A percentile compares a stretch with the other conserved stretches of the same genome.
Evolutionary conservation across 208 protist genomes (phyloP).

Genomic region (Wallacemonas sp.): DNA sequence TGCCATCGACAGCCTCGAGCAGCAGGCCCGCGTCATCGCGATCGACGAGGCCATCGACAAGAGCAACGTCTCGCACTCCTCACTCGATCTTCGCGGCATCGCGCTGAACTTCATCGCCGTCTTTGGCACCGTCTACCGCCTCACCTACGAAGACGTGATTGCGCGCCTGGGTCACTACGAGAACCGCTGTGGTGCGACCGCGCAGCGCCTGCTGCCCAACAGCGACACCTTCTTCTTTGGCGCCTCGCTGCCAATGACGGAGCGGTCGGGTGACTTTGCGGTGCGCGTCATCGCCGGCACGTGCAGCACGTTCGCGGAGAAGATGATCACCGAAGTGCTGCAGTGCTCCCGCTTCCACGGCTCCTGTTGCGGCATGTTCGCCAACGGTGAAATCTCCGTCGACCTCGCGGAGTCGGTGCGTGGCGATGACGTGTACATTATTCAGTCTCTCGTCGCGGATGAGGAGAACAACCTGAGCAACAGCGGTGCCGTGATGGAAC

Average conservation of each 20-base stretch:
- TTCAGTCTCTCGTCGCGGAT: constrained; percentile 87
- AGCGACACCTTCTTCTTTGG: constrained; percentile 82
- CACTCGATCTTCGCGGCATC: constrained; percentile 59
- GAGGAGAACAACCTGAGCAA: constrained; percentile 89
- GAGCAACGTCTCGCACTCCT: constrained; percentile 53
- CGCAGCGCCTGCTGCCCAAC: constrained; percentile 68
- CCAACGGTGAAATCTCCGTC: constrained; percentile 88
- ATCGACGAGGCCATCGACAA: constrained; percentile 57
- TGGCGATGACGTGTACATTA: constrained; percentile 95
- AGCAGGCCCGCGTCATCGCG: constrained; percentile 47
- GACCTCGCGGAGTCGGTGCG: constrained; percentile 87
- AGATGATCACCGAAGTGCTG: constrained; percentile 82
- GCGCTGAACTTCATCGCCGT: constrained; percentile 65
- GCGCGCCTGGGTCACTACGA: constrained; percentile 47
- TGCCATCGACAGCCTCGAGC: constrained; percentile 65
- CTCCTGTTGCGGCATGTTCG: constrained; percentile 64
- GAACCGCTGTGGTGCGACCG: constrained; percentile 42
- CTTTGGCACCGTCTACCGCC: constrained; percentile 73
- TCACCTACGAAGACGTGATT: constrained; percentile 67
- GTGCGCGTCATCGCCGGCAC: constrained; percentile 73
- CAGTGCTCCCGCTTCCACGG: constrained; percentile 54
- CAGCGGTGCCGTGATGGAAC: constrained; percentile 89
- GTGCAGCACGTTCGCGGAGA: constrained; percentile 56
- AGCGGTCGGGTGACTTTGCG: constrained; percentile 64
- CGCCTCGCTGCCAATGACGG: constrained; percentile 59